Percentiles rank a stretch among this genome's conserved stretches.
These are phyloP conservation scores for Kokia cookei DNA, from an alignment of 441 rosid species.

Conservation along the genomic window DNA sequence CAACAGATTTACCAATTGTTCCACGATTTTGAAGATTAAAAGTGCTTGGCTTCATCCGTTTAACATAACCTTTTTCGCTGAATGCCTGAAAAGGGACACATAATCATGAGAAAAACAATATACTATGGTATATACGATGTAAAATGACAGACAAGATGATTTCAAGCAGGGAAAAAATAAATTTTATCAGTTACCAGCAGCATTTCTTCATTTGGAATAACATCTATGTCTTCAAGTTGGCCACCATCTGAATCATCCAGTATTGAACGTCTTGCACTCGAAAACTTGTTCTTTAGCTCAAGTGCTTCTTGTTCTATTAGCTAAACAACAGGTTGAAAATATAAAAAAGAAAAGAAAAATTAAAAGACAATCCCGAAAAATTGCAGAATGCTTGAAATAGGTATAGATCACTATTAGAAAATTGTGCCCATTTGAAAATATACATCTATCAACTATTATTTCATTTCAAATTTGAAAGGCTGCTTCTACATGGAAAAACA, in stretches of 20 bases:
- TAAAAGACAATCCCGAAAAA: slow-evolving; percentile 1
- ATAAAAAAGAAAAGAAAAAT: not conserved
- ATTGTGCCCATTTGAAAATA: not conserved
- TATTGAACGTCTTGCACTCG: slow-evolving; percentile 70
- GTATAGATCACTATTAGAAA: not conserved
- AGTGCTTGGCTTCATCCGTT: slow-evolving; percentile 86
- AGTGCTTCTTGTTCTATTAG: slow-evolving; percentile 77
- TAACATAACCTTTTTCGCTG: slow-evolving; percentile 95
- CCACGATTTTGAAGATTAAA: slow-evolving; percentile 97
- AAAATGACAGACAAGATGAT: not conserved
- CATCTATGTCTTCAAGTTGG: slow-evolving; percentile 84
- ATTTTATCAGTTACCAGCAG: slow-evolving; percentile 51
- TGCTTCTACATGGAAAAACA: not conserved
- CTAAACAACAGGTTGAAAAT: slow-evolving; percentile 25
- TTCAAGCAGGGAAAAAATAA: not conserved
- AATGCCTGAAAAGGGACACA: slow-evolving; percentile 54
- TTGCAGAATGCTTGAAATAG: not conserved
- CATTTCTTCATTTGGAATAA: slow-evolving; percentile 95
- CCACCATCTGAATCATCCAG: slow-evolving; percentile 83
- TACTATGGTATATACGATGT: not conserved
- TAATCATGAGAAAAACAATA: slow-evolving; percentile 1
- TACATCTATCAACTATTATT: not conserved
- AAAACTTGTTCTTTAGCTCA: slow-evolving; percentile 78
- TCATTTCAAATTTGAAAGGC: slow-evolving; percentile 1
- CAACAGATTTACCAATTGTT: slow-evolving; percentile 96